Conservation (phyloP, 2,329 filamentous ascomycete species). For the Claviceps africana region DNA sequence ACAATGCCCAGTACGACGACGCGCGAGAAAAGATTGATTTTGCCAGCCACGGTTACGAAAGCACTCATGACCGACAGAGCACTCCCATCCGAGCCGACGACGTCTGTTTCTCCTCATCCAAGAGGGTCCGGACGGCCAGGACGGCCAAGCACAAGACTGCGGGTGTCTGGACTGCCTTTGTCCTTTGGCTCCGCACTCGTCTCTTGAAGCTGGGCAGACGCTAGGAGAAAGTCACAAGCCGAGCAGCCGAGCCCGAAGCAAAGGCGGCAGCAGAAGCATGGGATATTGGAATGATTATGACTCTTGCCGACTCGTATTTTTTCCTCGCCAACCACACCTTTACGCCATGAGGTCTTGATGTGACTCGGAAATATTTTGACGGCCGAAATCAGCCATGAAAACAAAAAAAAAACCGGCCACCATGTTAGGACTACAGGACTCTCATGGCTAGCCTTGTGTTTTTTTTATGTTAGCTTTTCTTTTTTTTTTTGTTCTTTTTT, state of each 20-base stretch:
- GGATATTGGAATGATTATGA: background rate
- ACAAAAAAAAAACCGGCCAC: background rate
- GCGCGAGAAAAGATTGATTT: conserved; percentile 30
- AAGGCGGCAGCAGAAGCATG: background rate
- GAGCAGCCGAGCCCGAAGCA: background rate
- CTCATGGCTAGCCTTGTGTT: background rate
- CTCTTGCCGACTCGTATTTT: background rate
- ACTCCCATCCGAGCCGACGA: conserved; percentile 23
- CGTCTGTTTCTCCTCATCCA: conserved; percentile 27
- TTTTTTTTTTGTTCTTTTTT: background rate
- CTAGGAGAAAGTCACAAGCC: conserved; percentile 16
- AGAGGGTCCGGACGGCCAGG: conserved; percentile 36
- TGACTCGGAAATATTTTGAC: too few species aligned
- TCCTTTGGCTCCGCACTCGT: conserved; percentile 49
- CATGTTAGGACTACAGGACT: conserved; percentile 1
- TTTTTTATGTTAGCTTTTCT: too few species aligned
- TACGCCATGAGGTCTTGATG: background rate
- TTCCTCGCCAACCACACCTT: background rate
- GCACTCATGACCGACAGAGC: conserved; percentile 17
- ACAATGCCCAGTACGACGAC: conserved; percentile 14
- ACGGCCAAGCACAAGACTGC: conserved; percentile 46
- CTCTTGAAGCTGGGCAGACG: conserved; percentile 27
- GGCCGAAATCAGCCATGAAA: background rate
- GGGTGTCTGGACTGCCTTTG: conserved; percentile 47
- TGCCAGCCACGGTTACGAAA: conserved; percentile 23